Conservation (phyloP, 2,329 filamentous ascomycete genomes). For the Pseudocercospora fijiensis region DNA sequence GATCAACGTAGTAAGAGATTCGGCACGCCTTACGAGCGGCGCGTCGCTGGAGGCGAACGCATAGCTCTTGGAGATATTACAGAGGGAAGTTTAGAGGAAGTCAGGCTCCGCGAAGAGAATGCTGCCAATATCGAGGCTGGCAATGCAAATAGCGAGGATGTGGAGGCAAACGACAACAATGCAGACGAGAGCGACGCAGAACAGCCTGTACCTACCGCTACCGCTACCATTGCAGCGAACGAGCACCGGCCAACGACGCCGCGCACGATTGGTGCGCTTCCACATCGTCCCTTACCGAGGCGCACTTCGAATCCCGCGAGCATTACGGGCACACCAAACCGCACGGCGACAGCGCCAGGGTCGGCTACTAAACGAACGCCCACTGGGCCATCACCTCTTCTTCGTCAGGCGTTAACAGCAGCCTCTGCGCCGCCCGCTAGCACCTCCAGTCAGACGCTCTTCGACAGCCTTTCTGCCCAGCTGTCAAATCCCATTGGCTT, state of each 20-base stretch:
- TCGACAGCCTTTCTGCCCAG: neutral
- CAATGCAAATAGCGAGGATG: neutral
- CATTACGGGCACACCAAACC: neutral
- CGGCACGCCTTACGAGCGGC: neutral
- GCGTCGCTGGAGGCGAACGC: neutral
- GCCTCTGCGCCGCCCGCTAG: neutral
- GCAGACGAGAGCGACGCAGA: neutral
- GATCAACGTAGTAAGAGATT: neutral
- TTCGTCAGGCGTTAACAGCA: conserved; percentile 2
- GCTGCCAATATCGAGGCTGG: conserved; percentile 1
- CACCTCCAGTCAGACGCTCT: neutral
- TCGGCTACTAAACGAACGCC: neutral
- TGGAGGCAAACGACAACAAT: neutral
- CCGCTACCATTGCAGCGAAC: neutral
- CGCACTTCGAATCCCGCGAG: neutral
- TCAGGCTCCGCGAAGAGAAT: neutral
- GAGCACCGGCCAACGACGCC: neutral
- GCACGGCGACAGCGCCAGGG: neutral
- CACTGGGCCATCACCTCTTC: conserved; percentile 1
- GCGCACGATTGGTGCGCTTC: neutral
- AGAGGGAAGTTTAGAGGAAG: neutral
- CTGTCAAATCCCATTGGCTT: neutral
- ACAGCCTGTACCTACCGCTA: neutral
- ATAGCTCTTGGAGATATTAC: neutral
- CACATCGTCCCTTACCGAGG: neutral